A percentile compares a stretch with the other conserved stretches of the same genome.
These are phyloP conservation scores for Zea mays DNA, from an alignment of 176 grass and related monocot genomes.

Conservation along the genomic window DNA sequence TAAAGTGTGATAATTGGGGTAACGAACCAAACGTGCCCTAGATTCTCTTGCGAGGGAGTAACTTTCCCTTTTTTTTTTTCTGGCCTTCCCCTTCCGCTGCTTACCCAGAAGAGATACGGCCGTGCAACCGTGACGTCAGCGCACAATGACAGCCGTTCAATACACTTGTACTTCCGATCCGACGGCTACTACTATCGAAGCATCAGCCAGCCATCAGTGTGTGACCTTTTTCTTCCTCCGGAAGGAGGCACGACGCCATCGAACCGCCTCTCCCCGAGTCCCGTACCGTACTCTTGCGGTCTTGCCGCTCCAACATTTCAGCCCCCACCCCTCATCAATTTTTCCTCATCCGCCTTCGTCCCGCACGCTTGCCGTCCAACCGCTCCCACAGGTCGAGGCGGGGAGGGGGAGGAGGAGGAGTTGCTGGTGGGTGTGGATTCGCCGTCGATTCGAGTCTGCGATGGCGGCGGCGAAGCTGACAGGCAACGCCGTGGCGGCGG, in stretches of 20 bases:
- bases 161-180: not conserved
- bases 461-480: too few species aligned
- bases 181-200: not conserved
- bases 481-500: too few species aligned
- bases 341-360: constrained; percentile 1
- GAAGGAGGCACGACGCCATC: constrained; percentile 1
- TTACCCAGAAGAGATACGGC: not conserved
- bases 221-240: not conserved
- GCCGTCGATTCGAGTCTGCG: too few species aligned
- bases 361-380: not conserved
- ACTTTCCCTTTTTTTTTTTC: too few species aligned
- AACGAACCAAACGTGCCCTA: too few species aligned
- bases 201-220: not conserved
- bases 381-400: not conserved
- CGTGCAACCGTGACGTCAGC: not conserved
- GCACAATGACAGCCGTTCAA: not conserved
- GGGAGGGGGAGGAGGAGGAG: not conserved
- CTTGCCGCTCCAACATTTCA: not conserved
- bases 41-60: too few species aligned
- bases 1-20: too few species aligned
- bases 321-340: not conserved
- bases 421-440: too few species aligned
- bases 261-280: constrained; percentile 16
- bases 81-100: too few species aligned
- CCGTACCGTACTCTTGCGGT: not conserved